Percentiles rank a stretch among this genome's conserved stretches.
Evolutionary conservation across 768 basidiomycete species (phyloP).

Genomic region (Termitomyces sp.): DNA sequence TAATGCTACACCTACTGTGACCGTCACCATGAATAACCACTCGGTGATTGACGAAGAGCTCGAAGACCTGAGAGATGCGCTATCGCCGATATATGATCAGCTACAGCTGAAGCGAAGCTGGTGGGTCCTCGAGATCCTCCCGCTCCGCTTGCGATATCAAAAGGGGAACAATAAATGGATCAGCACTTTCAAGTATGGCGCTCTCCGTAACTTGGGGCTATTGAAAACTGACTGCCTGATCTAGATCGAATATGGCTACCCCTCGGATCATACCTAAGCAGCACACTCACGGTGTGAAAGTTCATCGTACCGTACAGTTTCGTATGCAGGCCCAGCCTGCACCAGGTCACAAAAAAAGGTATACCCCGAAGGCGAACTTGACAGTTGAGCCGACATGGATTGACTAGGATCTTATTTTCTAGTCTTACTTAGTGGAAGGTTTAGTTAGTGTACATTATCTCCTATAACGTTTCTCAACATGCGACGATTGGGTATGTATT

Average conservation of each 20-base stretch:
- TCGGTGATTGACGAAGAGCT: constrained; percentile 34
- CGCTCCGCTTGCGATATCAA: constrained; percentile 29
- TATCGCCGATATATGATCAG: constrained; percentile 46
- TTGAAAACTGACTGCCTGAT: not conserved
- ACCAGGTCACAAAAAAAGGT: constrained; percentile 15
- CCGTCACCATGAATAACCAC: not conserved
- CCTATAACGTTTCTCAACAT: not conserved
- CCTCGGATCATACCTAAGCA: constrained; percentile 36
- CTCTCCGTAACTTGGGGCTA: not conserved
- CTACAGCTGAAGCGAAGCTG: constrained; percentile 35
- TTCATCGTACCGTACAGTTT: constrained; percentile 46
- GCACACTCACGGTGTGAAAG: constrained; percentile 29
- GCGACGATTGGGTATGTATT: not conserved
- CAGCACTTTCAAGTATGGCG: constrained; percentile 15
- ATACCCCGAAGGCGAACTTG: constrained; percentile 24
- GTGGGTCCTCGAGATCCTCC: constrained; percentile 58
- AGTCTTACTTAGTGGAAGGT: not conserved
- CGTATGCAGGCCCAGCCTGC: constrained; percentile 44
- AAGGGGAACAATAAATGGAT: constrained; percentile 24
- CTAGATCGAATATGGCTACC: constrained; percentile 26
- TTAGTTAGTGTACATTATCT: not conserved
- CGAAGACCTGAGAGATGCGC: constrained; percentile 47
- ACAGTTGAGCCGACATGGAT: constrained; percentile 30
- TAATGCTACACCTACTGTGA: constrained; percentile 9
- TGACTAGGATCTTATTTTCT: constrained; percentile 8